phyloP scores from a whole-genome alignment of 306 rosid genomes.

The Prinsepia uniflora region DNA sequence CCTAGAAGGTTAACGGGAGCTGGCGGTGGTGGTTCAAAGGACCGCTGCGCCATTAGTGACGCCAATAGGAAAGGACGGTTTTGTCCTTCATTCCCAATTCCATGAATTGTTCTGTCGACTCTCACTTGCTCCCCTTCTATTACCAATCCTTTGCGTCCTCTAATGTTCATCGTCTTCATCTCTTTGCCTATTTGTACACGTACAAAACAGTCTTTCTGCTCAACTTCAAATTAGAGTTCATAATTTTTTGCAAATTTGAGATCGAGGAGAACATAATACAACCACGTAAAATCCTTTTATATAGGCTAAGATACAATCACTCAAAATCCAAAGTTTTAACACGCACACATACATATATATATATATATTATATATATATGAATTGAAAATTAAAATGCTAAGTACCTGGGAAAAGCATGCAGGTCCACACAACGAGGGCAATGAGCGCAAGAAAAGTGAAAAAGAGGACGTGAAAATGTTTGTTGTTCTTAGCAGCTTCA shows the following conservation, averaged over 20 bases:
- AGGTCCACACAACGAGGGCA: not conserved
- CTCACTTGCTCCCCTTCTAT: not conserved
- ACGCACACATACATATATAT: too few species aligned
- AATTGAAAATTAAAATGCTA: not conserved
- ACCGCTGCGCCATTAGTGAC: not conserved
- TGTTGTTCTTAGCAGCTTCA: not conserved
- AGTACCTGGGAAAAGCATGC: slow-evolving; percentile 4
- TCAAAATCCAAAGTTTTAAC: too few species aligned
- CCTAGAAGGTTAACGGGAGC: not conserved
- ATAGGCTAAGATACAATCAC: too few species aligned
- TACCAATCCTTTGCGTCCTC: not conserved
- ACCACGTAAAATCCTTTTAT: too few species aligned
- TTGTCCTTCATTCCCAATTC: not conserved
- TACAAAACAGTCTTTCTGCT: too few species aligned
- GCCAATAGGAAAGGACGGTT: not conserved
- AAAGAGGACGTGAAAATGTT: not conserved
- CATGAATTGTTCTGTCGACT: not conserved
- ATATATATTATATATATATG: too few species aligned
- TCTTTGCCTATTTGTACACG: not conserved
- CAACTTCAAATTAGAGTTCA: too few species aligned
- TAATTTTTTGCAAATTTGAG: too few species aligned
- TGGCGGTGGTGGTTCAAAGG: not conserved
- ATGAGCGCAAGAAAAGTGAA: not conserved
- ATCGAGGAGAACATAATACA: too few species aligned
- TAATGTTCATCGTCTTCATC: not conserved